Base-by-base conservation (phyloP, 768 basidiomycete species). In the Mrakia hoshinonis region DNA sequence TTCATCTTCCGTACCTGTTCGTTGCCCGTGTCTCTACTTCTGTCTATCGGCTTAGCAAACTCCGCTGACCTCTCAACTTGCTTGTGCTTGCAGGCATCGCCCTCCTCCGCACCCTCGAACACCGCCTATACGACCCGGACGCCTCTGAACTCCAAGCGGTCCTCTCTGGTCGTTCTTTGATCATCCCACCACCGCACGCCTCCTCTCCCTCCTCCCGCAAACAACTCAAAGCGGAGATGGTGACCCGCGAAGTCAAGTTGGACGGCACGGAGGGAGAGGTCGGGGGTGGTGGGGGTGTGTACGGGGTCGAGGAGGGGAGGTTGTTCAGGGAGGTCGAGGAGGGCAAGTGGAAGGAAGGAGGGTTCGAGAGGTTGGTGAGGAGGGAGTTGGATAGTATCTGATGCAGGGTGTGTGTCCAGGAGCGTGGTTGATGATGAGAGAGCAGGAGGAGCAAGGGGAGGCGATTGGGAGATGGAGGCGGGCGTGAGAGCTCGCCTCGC, bases 211-310 rank as follows among this genome's bases (percentile, higher is more conserved):
- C 24, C 6, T 24, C 46, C 13, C 38, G 67, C 26, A 43, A 43
- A 43, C 74, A 73, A 64, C 36, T 76, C 7, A 31, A 70, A 46
- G 69, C 47, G 38, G 77, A 77, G 67, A 73, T 75, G 83, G 85
- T 51, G 83, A 89, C 77, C 83, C 84, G 38, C 81, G 83, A 72
- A 81, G 89, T 90, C 61, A 80, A 80, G 72, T 79, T 80, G 64
- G 75, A 91, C 58, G 84, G 83, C 65, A 82, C 84, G 54, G 84
- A 76, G 15, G 76, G 75, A 12, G 24, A 31, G 20, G 54, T 65
- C 2, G 47, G 64, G 1, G 70, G 65, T 9, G 46, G 38, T 22
- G 70, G 70, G 18, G n/a, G 34, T 4, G 26, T 61, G 7, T 72
- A 72, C 46, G 70, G 70, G 7, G 48, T 72, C 22, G 64, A 43